Evolutionary conservation across 2,329 filamentous ascomycete genomes (phyloP).

Genomic region (Verticillium isaacii): DNA sequence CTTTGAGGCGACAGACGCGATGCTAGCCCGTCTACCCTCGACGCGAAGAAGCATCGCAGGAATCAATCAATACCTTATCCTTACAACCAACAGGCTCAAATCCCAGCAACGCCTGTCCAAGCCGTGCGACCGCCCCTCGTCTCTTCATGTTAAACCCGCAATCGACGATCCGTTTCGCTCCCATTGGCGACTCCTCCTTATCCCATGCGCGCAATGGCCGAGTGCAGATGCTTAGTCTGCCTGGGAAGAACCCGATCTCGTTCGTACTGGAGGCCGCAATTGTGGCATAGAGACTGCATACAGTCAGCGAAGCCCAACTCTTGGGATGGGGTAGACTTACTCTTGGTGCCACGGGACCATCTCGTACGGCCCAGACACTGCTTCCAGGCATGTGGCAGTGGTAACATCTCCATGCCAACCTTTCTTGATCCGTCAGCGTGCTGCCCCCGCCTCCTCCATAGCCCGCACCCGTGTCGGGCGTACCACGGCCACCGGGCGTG

Average conservation of each 20-base stretch:
- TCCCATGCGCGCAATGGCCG: conserved; percentile 10
- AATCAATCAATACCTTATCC: background rate
- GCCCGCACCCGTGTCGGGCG: conserved; percentile 68
- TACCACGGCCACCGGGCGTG: conserved; percentile 68
- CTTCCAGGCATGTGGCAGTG: conserved; percentile 87
- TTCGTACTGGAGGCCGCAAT: conserved; percentile 87
- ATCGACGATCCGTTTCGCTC: background rate
- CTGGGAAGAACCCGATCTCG: conserved; percentile 76
- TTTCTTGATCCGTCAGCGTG: conserved; percentile 70
- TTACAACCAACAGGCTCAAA: background rate
- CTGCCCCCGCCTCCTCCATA: conserved; percentile 65
- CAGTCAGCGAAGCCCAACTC: background rate
- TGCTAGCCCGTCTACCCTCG: background rate
- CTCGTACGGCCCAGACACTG: conserved; percentile 90
- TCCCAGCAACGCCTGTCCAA: background rate
- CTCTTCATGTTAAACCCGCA: background rate
- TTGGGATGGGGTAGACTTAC: conserved; percentile 45
- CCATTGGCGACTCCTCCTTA: background rate
- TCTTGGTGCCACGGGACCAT: conserved; percentile 79
- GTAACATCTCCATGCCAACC: conserved; percentile 77
- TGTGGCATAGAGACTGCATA: conserved; percentile 77
- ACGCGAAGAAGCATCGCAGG: background rate
- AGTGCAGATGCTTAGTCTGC: conserved; percentile 14
- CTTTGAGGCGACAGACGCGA: background rate
- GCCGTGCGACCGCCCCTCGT: background rate